Evolutionary conservation across 78 protist species (phyloP).

Genomic region (Dictyostelium discoideum): dicty_2.7 NC_007090.3:652001-652500

Average conservation of each 20-base stretch:
- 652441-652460: not conserved
- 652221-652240: not conserved
- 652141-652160: not conserved
- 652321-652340: not conserved
- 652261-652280: not conserved
- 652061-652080: not conserved
- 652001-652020: conserved; percentile 21
- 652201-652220: not conserved
- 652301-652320: not conserved
- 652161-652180: not conserved
- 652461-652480: conserved; percentile 21
- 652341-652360: not conserved
- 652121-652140: not conserved
- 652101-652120: not conserved
- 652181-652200: not conserved
- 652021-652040: not conserved
- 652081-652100: not conserved
- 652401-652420: not conserved
- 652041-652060: not conserved
- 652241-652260: not conserved
- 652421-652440: too few species aligned
- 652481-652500: conserved; percentile 18
- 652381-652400: not conserved
- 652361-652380: not conserved
- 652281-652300: not conserved